Percentiles rank a stretch among this genome's conserved stretches.
These are phyloP conservation scores for Pythium rhizo-oryzae DNA, from an alignment of 352 stramenopile genomes.

Conservation along the genomic window DNA sequence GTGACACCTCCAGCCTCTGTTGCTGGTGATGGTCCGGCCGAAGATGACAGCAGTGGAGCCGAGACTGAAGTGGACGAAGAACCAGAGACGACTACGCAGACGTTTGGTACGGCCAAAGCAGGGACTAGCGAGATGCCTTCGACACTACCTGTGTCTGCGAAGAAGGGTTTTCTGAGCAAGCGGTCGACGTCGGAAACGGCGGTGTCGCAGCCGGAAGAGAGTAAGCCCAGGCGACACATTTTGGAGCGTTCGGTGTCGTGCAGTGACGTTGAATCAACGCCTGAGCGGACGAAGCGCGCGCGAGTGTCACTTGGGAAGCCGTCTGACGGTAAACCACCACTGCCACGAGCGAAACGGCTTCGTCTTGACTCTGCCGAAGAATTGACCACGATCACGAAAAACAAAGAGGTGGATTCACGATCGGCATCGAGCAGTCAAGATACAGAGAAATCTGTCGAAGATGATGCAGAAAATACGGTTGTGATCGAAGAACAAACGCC, in stretches of 20 bases:
- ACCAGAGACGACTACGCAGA: constrained; percentile 31
- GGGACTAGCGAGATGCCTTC: constrained; percentile 3
- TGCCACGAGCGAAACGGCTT: constrained; percentile 12
- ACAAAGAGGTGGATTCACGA: background rate
- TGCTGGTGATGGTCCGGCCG: constrained; percentile 17
- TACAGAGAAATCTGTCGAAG: background rate
- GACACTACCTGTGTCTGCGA: constrained; percentile 3
- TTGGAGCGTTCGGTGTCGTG: constrained; percentile 21
- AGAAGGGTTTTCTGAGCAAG: constrained; percentile 16
- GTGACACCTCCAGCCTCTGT: constrained; percentile 36
- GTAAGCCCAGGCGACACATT: background rate
- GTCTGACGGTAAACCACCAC: constrained; percentile 8
- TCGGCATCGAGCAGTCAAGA: constrained; percentile 18
- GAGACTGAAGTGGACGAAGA: constrained; percentile 72
- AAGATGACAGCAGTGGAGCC: constrained; percentile 52
- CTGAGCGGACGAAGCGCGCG: constrained; percentile 17
- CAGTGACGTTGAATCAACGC: constrained; percentile 13
- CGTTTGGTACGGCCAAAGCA: constrained; percentile 8
- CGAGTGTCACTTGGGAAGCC: constrained; percentile 11
- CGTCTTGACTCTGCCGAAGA: constrained; percentile 12
- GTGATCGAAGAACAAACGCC: background rate
- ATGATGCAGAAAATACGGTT: background rate
- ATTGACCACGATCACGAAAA: background rate
- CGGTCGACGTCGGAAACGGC: constrained; percentile 16
- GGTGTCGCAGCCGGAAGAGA: constrained; percentile 13